A percentile compares a stretch with the other conserved stretches of the same genome.
Evolutionary conservation across 1,284 basidiomycete genomes (phyloP).

Genomic region (Cryptococcus depauperatus): DNA sequence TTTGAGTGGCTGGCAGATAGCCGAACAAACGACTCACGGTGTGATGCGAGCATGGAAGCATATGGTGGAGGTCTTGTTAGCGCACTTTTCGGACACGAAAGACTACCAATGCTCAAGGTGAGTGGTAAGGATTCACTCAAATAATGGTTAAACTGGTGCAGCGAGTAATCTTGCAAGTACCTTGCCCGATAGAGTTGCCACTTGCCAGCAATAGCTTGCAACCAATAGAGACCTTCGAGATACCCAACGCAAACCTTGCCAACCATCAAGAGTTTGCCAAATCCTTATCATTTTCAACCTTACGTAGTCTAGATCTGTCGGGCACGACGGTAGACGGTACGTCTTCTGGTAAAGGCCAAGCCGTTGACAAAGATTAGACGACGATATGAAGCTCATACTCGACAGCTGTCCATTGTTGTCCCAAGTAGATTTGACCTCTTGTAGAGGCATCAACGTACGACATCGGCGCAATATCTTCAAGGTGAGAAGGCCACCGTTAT

Average conservation of each 20-base stretch:
- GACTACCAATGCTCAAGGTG: background rate
- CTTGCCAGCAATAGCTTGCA: background rate
- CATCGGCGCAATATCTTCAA: slow-evolving; percentile 31
- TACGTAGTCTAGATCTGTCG: slow-evolving; percentile 24
- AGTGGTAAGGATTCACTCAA: background rate
- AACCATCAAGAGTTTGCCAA: slow-evolving; percentile 10
- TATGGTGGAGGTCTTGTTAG: background rate
- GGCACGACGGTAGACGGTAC: slow-evolving; percentile 22
- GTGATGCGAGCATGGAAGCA: too few relatives aligned
- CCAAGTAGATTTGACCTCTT: too few relatives aligned
- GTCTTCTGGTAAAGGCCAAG: background rate
- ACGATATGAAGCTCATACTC: background rate
- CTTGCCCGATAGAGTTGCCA: background rate
- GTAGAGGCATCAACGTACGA: slow-evolving; percentile 26
- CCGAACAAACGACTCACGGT: too few relatives aligned
- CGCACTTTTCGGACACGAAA: background rate
- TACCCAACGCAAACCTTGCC: slow-evolving; percentile 13
- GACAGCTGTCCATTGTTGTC: too few relatives aligned
- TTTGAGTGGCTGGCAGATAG: slow-evolving; percentile 1
- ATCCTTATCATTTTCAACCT: slow-evolving; percentile 9
- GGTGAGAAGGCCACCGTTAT: too few relatives aligned
- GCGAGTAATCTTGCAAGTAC: background rate
- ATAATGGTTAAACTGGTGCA: background rate
- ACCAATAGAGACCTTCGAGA: slow-evolving; percentile 19
- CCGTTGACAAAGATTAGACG: background rate